These are phyloP conservation scores for Naganishia friedmannii DNA, from an alignment of 768 basidiomycete species.

Conservation along the genomic window DNA sequence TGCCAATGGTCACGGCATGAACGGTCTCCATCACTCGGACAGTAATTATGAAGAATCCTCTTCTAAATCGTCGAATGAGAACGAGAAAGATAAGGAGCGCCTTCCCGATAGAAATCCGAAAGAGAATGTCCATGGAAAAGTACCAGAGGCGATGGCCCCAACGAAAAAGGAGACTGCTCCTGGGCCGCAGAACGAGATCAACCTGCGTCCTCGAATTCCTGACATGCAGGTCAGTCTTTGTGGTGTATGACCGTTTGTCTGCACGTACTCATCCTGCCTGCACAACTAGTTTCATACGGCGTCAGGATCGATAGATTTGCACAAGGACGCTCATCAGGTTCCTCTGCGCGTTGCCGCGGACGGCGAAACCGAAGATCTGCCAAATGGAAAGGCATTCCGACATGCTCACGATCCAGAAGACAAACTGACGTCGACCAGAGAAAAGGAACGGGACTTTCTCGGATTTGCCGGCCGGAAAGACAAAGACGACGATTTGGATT, in stretches of 20 bases:
- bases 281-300: slow-evolving; percentile 40
- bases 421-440: slow-evolving; percentile 28
- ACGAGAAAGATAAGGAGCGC: slow-evolving; percentile 22
- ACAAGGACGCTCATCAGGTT: slow-evolving; percentile 35
- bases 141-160: slow-evolving; percentile 36
- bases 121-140: slow-evolving; percentile 40
- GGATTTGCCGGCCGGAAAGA: slow-evolving; percentile 12
- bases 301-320: slow-evolving; percentile 33
- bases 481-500: slow-evolving; percentile 14
- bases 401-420: slow-evolving; percentile 29
- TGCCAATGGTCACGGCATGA: background rate
- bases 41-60: background rate
- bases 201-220: slow-evolving; percentile 42
- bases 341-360: slow-evolving; percentile 44
- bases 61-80: background rate
- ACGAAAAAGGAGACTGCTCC: slow-evolving; percentile 46
- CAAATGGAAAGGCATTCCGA: slow-evolving; percentile 30
- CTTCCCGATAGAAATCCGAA: slow-evolving; percentile 31
- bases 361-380: slow-evolving; percentile 46
- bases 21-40: background rate
- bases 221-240: slow-evolving; percentile 30
- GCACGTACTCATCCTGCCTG: background rate
- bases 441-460: slow-evolving; percentile 23
- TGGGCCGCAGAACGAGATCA: slow-evolving; percentile 46
- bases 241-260: background rate